Evolutionary conservation across 78 protist species (phyloP).

Genomic region (Cavenderia fasciculata): DNA sequence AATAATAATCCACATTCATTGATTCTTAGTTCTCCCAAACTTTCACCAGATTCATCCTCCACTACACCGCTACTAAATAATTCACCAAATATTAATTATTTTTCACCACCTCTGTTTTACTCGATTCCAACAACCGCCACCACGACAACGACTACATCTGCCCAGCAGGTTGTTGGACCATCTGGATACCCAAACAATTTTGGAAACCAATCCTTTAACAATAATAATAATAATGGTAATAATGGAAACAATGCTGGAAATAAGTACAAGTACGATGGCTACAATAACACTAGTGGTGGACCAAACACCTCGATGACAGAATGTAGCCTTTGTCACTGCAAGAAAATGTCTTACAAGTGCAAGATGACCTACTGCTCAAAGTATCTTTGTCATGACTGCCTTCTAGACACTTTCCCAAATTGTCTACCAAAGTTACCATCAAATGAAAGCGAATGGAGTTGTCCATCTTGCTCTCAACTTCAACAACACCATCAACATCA

Average conservation of each 20-base stretch:
- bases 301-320: neutral
- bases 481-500: neutral
- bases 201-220: neutral
- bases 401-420: neutral
- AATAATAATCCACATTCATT: neutral
- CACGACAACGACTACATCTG: neutral
- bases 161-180: neutral
- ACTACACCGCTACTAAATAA: conserved; percentile 41
- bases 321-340: conserved; percentile 22
- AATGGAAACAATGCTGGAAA: neutral
- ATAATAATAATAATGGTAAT: neutral
- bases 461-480: conserved; percentile 34
- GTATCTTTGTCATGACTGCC: conserved; percentile 43
- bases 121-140: neutral
- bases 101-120: conserved; percentile 1
- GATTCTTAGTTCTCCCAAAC: conserved; percentile 14
- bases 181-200: neutral
- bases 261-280: neutral
- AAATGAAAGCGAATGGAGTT: neutral
- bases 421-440: neutral
- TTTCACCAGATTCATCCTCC: conserved; percentile 36
- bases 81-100: conserved; percentile 35
- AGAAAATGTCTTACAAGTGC: neutral
- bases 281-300: neutral
- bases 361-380: conserved; percentile 18